Base-by-base conservation (phyloP, 495 filamentous ascomycete genomes). In the Penicillium diatomitis region DNA sequence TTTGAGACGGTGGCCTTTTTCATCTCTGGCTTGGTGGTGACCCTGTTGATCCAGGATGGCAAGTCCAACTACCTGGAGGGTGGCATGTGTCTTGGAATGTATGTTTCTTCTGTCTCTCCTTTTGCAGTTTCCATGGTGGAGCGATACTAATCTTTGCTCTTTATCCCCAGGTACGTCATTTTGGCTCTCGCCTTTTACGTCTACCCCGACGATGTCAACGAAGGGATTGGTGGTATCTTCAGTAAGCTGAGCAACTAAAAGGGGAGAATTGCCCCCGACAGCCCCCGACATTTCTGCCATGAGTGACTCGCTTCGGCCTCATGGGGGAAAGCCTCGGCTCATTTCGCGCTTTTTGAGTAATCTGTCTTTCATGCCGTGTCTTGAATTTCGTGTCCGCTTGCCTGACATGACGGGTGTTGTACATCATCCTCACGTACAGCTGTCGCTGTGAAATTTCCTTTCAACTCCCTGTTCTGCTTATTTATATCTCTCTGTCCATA, bases 1-100 rank as follows among this genome's bases (percentile, higher is more conserved):
- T 94, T 97, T 57, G 89, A 96, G 72, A 97, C 91, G 0, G 86
- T 97, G 33, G 85, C 91, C 2, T 95, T 97, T 67, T 95, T 90
- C 47, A 72, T 97, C 48, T 84, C 82, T 33, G 88, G 92, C 0
- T 66, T 96, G 52, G 88, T 97, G 38, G 90, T 95, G 11, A 95
- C 90, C 34, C 89, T 95, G 66, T 80, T 94, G 43, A 87, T 94
- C 49, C 85, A 91, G 62, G 91, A 97, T 64, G 91, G 91, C 47
- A 92, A 91, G 71, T 88, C 84, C 9, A 97, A 97, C 62, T 97
- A 95, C 51, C 80, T 97, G 6, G 91, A 97, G 69, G 91, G 91
- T 41, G 84, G 84, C 35, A 89, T 97, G 85, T 86, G 91, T 64
- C 56, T 90, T 59, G 79, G 78, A 60, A 80, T 84, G 80, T 86